phyloP scores from a whole-genome alignment of 345 rosid genomes.

The Salix caprea region DNA sequence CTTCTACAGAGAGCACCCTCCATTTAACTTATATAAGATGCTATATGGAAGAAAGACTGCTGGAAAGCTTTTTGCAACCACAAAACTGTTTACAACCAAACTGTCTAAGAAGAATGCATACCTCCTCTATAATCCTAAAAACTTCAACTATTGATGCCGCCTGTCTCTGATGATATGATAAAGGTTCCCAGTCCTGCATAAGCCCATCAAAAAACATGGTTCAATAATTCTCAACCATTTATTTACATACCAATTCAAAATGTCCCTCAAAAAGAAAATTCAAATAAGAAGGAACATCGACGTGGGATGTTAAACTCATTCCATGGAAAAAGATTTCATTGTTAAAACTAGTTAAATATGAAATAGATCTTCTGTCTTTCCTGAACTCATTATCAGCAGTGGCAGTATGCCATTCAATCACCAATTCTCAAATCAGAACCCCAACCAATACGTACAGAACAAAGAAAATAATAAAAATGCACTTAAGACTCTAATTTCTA shows the following conservation, averaged over 20 bases:
- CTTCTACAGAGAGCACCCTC: conserved; percentile 1
- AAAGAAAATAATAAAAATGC: no score
- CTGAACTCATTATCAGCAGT: no score
- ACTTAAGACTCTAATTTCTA: neutral
- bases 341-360: no score
- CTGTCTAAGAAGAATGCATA: conserved; percentile 18
- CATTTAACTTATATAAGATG: neutral
- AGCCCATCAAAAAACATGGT: conserved; percentile 2
- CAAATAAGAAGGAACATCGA: neutral
- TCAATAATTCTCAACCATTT: conserved; percentile 1
- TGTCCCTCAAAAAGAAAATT: neutral
- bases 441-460: no score
- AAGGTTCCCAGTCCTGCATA: conserved; percentile 93
- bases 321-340: no score
- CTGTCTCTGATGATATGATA: conserved; percentile 83
- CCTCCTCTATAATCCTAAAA: conserved; percentile 98
- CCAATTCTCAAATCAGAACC: no score
- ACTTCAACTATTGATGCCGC: conserved; percentile 87
- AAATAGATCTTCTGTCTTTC: no score
- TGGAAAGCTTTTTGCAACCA: neutral
- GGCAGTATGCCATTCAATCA: no score
- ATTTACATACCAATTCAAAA: conserved; percentile 10
- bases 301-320: neutral
- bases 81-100: neutral
- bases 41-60: neutral